Conservation (phyloP, 768 basidiomycete species). For the Favolaschia claudopus region DNA sequence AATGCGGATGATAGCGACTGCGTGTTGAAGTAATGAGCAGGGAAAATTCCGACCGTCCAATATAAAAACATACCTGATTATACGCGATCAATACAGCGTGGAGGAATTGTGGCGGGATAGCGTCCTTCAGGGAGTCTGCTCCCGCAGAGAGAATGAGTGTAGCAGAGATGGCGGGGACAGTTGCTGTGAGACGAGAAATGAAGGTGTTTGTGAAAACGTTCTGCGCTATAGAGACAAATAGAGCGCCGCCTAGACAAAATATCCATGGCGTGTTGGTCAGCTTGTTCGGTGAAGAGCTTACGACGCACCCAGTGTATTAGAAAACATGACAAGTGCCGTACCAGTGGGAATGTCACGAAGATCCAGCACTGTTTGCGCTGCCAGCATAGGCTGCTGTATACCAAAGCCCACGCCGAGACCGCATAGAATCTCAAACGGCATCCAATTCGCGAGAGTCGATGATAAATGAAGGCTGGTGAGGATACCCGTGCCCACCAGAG, state of each 20-base stretch:
- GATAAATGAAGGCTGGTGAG: constrained; percentile 36
- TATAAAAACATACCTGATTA: not conserved
- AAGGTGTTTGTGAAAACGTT: constrained; percentile 12
- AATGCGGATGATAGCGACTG: constrained; percentile 2
- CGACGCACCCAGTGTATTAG: constrained; percentile 28
- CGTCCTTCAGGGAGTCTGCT: not conserved
- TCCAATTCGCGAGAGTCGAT: constrained; percentile 22
- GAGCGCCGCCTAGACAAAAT: constrained; percentile 13
- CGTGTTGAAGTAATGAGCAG: not conserved
- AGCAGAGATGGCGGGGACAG: not conserved
- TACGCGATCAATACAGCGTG: not conserved
- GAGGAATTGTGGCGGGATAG: not conserved
- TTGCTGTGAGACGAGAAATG: not conserved
- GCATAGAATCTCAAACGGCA: constrained; percentile 31
- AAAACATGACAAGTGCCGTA: constrained; percentile 29
- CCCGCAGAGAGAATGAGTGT: constrained; percentile 8
- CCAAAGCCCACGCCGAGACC: constrained; percentile 39
- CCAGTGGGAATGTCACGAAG: constrained; percentile 24
- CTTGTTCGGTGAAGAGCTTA: not conserved
- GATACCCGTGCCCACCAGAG: constrained; percentile 43
- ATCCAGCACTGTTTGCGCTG: constrained; percentile 25
- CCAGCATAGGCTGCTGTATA: constrained; percentile 30
- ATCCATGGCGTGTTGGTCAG: constrained; percentile 32
- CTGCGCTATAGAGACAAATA: constrained; percentile 27
- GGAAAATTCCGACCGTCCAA: not conserved